Conservation (phyloP, 2,329 filamentous ascomycete species). For the Botrytis pseudocinerea region DNA sequence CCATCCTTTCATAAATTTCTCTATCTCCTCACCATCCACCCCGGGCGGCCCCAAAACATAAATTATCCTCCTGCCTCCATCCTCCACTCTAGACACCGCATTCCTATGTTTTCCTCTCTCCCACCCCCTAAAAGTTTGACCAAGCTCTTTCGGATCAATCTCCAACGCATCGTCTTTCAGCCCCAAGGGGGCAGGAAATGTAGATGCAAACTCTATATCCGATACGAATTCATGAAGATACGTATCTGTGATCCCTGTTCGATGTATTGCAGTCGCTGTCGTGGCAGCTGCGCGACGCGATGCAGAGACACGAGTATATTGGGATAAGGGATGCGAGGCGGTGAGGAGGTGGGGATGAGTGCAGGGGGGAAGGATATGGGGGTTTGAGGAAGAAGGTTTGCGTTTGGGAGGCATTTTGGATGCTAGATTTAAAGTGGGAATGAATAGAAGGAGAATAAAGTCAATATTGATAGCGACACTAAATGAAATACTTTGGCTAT, state of each 20-base stretch:
- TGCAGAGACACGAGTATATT: not conserved
- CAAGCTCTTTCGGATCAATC: conserved; percentile 28
- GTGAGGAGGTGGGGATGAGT: conserved; percentile 1
- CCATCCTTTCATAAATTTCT: conserved; percentile 26
- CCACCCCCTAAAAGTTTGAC: conserved; percentile 35
- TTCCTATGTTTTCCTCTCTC: conserved; percentile 30
- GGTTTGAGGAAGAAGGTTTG: not conserved
- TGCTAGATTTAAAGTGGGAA: fast-evolving
- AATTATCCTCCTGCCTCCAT: conserved; percentile 25
- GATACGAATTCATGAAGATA: not conserved
- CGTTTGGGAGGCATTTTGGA: not conserved
- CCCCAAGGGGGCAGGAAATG: conserved; percentile 35
- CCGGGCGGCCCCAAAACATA: conserved; percentile 34
- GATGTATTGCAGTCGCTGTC: conserved; percentile 9
- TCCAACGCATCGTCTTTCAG: conserved; percentile 35
- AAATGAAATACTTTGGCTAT: not conserved
- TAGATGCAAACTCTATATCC: not conserved
- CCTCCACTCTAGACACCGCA: conserved; percentile 27
- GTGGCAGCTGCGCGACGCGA: conserved; percentile 23
- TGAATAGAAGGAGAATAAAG: no score
- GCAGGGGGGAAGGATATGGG: not conserved
- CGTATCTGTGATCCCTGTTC: not conserved
- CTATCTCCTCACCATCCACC: conserved; percentile 14
- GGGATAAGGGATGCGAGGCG: not conserved
- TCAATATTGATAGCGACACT: no score